These are phyloP conservation scores for Auricularia heimuer DNA, from an alignment of 768 basidiomycete species.

Conservation along the genomic window DNA sequence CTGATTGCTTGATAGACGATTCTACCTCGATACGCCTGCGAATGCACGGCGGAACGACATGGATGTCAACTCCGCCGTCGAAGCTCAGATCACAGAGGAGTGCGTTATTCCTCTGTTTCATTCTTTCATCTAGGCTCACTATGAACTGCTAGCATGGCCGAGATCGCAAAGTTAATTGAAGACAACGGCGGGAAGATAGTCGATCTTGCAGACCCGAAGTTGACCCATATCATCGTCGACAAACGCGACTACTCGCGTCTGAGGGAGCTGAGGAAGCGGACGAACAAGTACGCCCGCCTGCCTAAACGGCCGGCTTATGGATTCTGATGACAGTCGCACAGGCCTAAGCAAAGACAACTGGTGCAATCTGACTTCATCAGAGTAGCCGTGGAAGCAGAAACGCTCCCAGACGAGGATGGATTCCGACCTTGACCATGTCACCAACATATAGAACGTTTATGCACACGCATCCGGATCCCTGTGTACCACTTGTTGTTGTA, in stretches of 20 bases:
- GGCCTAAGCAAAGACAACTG: constrained; percentile 72
- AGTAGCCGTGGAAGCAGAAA: constrained; percentile 74
- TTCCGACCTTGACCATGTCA: not conserved
- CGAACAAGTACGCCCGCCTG: constrained; percentile 47
- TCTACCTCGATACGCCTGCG: constrained; percentile 77
- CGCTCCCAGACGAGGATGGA: constrained; percentile 81
- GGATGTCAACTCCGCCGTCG: constrained; percentile 41
- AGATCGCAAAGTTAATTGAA: constrained; percentile 41
- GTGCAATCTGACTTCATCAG: constrained; percentile 69
- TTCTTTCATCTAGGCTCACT: not conserved
- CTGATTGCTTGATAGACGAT: constrained; percentile 40
- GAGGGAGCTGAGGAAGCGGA: constrained; percentile 56
- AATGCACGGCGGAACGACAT: constrained; percentile 64
- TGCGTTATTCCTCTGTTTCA: constrained; percentile 20
- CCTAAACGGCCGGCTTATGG: not conserved
- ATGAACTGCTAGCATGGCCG: constrained; percentile 38
- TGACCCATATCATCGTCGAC: constrained; percentile 82
- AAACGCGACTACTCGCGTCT: constrained; percentile 72
- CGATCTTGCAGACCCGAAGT: constrained; percentile 59
- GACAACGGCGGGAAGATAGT: constrained; percentile 67
- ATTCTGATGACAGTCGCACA: constrained; percentile 22
- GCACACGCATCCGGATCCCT: not conserved
- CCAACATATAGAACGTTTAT: not conserved
- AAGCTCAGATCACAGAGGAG: constrained; percentile 45
- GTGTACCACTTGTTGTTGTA: not conserved